phyloP scores from a whole-genome alignment of 2,329 filamentous ascomycete species.

The Colletotrichum tofieldiae region DNA sequence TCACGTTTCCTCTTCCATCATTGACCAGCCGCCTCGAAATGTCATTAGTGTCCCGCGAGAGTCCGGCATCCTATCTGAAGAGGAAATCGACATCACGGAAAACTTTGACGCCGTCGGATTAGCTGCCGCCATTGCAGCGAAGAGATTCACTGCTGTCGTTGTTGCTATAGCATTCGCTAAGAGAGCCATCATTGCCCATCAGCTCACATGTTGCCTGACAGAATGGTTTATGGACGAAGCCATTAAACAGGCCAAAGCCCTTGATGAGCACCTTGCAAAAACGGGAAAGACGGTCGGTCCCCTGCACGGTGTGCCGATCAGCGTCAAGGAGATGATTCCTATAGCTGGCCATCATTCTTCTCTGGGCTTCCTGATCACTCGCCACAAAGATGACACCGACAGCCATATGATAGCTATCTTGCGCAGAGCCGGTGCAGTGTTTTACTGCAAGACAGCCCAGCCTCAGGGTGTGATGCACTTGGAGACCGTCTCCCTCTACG shows the following conservation, averaged over 20 bases:
- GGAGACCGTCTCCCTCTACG: constrained; percentile 74
- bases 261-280: constrained; percentile 59
- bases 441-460: constrained; percentile 79
- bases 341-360: constrained; percentile 64
- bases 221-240: constrained; percentile 63
- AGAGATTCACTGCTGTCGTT: constrained; percentile 55
- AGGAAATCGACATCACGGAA: constrained; percentile 66
- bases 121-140: constrained; percentile 55
- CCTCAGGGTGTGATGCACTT: constrained; percentile 71
- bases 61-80: constrained; percentile 60
- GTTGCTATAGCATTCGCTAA: constrained; percentile 55
- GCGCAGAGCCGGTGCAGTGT: constrained; percentile 71
- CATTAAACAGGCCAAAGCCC: constrained; percentile 48
- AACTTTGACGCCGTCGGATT: constrained; percentile 60
- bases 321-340: constrained; percentile 75
- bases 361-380: constrained; percentile 67
- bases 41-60: constrained; percentile 54
- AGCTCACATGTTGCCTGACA: constrained; percentile 55
- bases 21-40: constrained; percentile 44
- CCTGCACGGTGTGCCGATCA: constrained; percentile 66
- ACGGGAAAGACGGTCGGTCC: constrained; percentile 66
- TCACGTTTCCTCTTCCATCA: constrained; percentile 48
- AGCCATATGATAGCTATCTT: constrained; percentile 72
- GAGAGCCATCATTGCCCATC: constrained; percentile 49
- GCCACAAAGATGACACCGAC: constrained; percentile 66